phyloP scores from a whole-genome alignment of 352 stramenopile species.

The Phytophthora sp. region DNA sequence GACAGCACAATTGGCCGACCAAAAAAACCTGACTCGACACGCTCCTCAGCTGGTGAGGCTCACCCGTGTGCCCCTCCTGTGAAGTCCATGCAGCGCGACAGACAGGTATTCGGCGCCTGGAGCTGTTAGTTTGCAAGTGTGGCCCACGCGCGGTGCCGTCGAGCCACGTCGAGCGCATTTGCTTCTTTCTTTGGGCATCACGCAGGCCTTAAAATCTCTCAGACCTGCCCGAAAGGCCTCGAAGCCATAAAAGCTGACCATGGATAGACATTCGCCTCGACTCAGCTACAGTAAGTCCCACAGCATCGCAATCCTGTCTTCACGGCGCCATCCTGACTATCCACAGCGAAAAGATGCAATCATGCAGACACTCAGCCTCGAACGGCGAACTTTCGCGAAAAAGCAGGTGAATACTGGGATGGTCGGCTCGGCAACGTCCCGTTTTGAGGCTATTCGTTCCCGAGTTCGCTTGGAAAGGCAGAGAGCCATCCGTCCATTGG shows the following conservation, averaged over 20 bases:
- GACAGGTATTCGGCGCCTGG: conserved; percentile 24
- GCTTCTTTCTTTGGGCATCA: too few species aligned
- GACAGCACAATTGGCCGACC: conserved; percentile 16
- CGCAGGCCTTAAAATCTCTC: not conserved
- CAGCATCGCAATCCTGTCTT: conserved; percentile 44
- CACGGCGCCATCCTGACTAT: conserved; percentile 35
- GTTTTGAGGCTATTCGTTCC: not conserved
- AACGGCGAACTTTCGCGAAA: conserved; percentile 13
- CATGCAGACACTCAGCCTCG: conserved; percentile 9
- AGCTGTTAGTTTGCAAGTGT: conserved; percentile 37
- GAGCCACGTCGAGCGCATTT: conserved; percentile 24
- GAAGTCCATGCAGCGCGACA: conserved; percentile 31
- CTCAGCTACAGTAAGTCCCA: conserved; percentile 41
- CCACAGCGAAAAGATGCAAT: conserved; percentile 18
- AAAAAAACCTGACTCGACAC: conserved; percentile 30
- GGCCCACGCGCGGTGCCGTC: conserved; percentile 16
- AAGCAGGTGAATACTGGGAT: not conserved
- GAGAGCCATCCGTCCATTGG: conserved; percentile 14
- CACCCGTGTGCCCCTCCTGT: too few species aligned
- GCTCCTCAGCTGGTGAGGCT: conserved; percentile 31
- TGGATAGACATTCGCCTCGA: conserved; percentile 39
- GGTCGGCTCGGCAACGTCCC: not conserved
- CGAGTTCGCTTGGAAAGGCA: conserved; percentile 15
- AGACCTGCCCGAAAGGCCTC: conserved; percentile 20
- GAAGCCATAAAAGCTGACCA: conserved; percentile 37